These are phyloP conservation scores for Hysterangium stoloniferum DNA, from an alignment of 768 basidiomycete genomes.

Conservation along the genomic window DNA sequence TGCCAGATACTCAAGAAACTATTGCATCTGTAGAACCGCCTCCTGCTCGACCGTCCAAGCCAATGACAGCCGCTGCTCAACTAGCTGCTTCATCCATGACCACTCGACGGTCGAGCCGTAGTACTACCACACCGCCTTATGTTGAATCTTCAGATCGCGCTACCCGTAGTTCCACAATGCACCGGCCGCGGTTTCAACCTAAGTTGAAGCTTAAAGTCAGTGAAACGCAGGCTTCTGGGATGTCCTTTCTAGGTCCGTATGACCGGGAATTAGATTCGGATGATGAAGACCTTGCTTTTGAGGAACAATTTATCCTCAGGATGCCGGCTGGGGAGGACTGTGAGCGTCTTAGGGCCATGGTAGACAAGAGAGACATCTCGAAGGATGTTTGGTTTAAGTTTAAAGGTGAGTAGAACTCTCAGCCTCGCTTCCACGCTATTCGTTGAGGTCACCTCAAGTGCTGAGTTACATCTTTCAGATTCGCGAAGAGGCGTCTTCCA, in stretches of 20 bases:
- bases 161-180: conserved; percentile 48
- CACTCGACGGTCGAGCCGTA: conserved; percentile 8
- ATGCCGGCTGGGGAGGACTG: conserved; percentile 82
- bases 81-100: not conserved
- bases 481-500: conserved; percentile 88
- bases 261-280: conserved; percentile 94
- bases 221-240: conserved; percentile 78
- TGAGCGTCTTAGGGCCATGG: conserved; percentile 74
- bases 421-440: not conserved
- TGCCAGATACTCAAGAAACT: not conserved
- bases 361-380: conserved; percentile 65
- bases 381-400: conserved; percentile 98
- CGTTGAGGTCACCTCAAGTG: no score
- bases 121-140: conserved; percentile 1
- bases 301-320: conserved; percentile 92
- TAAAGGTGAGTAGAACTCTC: conserved; percentile 51
- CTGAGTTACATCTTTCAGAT: conserved; percentile 61
- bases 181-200: conserved; percentile 44
- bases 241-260: conserved; percentile 85
- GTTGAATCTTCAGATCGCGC: conserved; percentile 34
- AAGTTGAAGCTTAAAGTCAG: conserved; percentile 86
- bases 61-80: not conserved
- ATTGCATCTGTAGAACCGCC: not conserved
- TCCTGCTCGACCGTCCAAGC: not conserved
- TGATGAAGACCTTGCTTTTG: conserved; percentile 89